These are phyloP conservation scores for Acanthamoeba comandoni DNA, from an alignment of 208 protist species.

Conservation along the genomic window DNA sequence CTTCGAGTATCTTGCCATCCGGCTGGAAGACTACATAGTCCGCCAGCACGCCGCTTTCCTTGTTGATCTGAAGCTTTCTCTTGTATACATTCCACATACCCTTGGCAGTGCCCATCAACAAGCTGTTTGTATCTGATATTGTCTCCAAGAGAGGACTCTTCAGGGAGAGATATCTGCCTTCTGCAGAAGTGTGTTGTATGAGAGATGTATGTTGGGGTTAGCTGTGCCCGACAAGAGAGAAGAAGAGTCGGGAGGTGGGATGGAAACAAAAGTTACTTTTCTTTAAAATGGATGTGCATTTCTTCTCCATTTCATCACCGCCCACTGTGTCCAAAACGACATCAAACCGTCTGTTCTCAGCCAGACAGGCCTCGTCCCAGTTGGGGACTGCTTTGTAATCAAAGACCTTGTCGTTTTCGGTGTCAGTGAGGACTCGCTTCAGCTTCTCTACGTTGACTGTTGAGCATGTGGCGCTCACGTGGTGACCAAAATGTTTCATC, in stretches of 20 bases:
- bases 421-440: background rate
- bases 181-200: no score
- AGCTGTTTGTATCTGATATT: background rate
- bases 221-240: no score
- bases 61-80: conserved; percentile 12
- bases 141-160: no score
- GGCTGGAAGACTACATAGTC: conserved; percentile 58
- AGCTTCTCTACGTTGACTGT: conserved; percentile 62
- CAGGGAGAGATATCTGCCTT: no score
- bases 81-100: conserved; percentile 21
- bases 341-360: conserved; percentile 42
- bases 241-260: no score
- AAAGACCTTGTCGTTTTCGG: background rate
- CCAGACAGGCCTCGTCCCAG: background rate
- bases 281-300: no score
- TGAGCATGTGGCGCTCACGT: conserved; percentile 37
- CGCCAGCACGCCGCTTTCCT: conserved; percentile 16
- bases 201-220: no score
- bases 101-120: background rate
- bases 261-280: no score
- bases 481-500: conserved; percentile 52
- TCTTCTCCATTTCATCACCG: conserved; percentile 1
- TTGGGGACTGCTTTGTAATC: conserved; percentile 47
- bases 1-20: conserved; percentile 27
- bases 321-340: conserved; percentile 61